These are phyloP conservation scores for Cyberlindnera mrakii DNA, from an alignment of 805 yeast genomes.

Conservation along the genomic window DNA sequence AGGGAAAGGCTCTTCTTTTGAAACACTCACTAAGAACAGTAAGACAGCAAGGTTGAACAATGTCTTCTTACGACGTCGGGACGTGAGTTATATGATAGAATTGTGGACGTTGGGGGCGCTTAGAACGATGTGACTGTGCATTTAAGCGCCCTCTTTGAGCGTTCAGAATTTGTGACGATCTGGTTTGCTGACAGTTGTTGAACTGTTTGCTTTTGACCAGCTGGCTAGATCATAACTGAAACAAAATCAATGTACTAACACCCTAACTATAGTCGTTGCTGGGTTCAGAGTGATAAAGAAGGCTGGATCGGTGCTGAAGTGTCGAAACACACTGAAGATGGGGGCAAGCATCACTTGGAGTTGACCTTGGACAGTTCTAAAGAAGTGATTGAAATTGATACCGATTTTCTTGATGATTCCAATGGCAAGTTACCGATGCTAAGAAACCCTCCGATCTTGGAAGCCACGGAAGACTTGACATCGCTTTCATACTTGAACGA, in stretches of 20 bases:
- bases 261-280: constrained; percentile 48
- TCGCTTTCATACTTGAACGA: constrained; percentile 88
- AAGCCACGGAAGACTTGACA: constrained; percentile 92
- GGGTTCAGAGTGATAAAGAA: constrained; percentile 63
- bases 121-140: no score
- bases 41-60: constrained; percentile 10
- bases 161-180: neutral
- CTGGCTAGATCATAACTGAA: no score
- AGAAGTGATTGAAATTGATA: constrained; percentile 39
- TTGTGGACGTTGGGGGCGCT: no score
- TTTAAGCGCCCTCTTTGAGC: neutral
- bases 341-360: constrained; percentile 41
- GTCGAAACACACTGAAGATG: constrained; percentile 35
- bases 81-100: constrained; percentile 34
- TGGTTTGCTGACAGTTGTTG: no score
- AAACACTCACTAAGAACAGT: neutral
- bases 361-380: constrained; percentile 47
- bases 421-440: constrained; percentile 60
- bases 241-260: constrained; percentile 23
- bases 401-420: constrained; percentile 29
- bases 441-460: constrained; percentile 87
- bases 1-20: constrained; percentile 3
- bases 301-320: constrained; percentile 76
- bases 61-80: constrained; percentile 46
- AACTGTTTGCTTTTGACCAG: no score